Evolutionary conservation across 768 basidiomycete genomes (phyloP), one percentile per base, ranked within the genome.

Genomic region (Kwoniella bestiolae): DNA sequence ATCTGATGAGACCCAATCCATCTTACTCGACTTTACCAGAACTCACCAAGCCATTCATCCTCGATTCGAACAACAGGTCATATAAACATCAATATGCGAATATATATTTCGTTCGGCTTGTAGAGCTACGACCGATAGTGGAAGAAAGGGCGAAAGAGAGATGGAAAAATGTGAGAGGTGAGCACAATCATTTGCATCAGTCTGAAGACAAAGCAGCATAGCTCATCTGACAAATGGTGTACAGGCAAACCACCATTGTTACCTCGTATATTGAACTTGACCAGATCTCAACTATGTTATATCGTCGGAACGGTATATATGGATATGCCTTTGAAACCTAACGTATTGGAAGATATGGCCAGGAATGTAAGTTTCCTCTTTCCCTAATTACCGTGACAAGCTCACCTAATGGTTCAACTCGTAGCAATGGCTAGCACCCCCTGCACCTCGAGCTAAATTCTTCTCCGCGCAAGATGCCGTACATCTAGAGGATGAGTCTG

Each of bases 321-420:
- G 88, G 94, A 99, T 66, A 99, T 99, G 96, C 92, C 94, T 8
- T 84, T 98, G 56, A 99, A 99, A 77, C 95, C 95, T 0, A 98
- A 97, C 75, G 91, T 99, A n/a, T 85, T 99, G 67, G 90, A 93
- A 73, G 96, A 99, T 69, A 86, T 98, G 69, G 92, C 89, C 25
- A 86, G 91, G 79, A 94, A 99, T 73, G 96, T 97, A 75, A 71
- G 91, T 84, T 59, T 21, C 3, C 32, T 31, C 28, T 41, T 50
- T 28, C 9, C 41, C 16, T 18, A 5, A n/a, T 2, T 14, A 18
- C 34, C 38, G 18, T 29, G n/a, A n/a, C n/a, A n/a, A 56, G 26
- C 23, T 49, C 18, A 29, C 26, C 57, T 49, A 35, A 56, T 32
- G 14, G 65, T 62, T 59, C 52, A 60, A 57, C 46, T 56, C 11